Percentiles rank a stretch among this genome's conserved stretches.
These are phyloP conservation scores for Schwanniomyces polymorphus DNA, from an alignment of 805 yeast genomes.

Conservation along the genomic window DNA sequence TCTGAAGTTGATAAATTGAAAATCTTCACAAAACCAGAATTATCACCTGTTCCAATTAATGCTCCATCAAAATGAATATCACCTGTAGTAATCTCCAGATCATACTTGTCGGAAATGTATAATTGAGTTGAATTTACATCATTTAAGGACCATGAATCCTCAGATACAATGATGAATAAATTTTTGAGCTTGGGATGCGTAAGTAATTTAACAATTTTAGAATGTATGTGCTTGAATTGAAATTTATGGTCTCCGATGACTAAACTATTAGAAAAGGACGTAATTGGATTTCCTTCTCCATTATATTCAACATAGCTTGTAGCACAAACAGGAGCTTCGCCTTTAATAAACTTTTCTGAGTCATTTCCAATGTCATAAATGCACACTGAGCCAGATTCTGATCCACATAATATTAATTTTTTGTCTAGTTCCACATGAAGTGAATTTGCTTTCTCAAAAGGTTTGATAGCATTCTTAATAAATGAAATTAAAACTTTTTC, in stretches of 20 bases:
- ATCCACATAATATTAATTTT: constrained; percentile 8
- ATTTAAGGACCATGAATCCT: constrained; percentile 19
- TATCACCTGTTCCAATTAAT: constrained; percentile 39
- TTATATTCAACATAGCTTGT: constrained; percentile 10
- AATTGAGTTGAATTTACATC: constrained; percentile 6
- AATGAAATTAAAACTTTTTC: constrained; percentile 10
- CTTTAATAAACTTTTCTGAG: constrained; percentile 8
- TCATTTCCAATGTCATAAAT: constrained; percentile 7
- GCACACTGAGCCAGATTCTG: constrained; percentile 13
- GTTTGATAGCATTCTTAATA: constrained; percentile 5
- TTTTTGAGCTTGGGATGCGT: constrained; percentile 33
- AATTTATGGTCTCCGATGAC: constrained; percentile 9
- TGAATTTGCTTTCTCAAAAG: constrained; percentile 10
- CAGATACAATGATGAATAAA: constrained; percentile 27
- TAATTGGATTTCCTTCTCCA: constrained; percentile 14
- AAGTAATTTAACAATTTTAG: constrained; percentile 18
- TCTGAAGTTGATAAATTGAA: constrained; percentile 40
- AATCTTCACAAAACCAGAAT: constrained; percentile 31
- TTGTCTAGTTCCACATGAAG: constrained; percentile 4
- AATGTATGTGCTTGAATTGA: constrained; percentile 4
- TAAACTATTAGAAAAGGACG: constrained; percentile 18
- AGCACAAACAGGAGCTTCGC: constrained; percentile 14
- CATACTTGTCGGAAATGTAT: constrained; percentile 8
- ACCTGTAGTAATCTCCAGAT: constrained; percentile 15
- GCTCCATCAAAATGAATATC: constrained; percentile 52